Evolutionary conservation across 805 yeast genomes (phyloP), one percentile per base, ranked within the genome.

Genomic region (Wickerhamomyces pijperi): DNA sequence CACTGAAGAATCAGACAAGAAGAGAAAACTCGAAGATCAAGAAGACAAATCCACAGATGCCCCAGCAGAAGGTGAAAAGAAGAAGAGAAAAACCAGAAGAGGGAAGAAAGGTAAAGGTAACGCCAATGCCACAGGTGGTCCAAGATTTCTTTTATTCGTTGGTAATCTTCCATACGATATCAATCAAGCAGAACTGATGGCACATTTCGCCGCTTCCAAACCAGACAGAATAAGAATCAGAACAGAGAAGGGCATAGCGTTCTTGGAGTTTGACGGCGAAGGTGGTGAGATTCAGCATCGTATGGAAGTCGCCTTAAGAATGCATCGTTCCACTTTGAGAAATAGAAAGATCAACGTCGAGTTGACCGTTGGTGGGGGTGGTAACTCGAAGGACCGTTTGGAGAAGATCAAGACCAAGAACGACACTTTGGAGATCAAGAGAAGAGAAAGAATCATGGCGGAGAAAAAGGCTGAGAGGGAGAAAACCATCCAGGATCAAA

Each of bases 341-440:
- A 69, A 72, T 34, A 70, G 96, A 48, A 85, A 79, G 57, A 88
- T 92, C 53, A 92, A 92, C 54, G 97, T 92, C 28, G 98, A 92
- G 58, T 69, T 92, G 50, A 92, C 97, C 2, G 98, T 86, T 37
- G 98, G 98, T 41, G 98, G 98, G 33, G 98, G 98, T 36, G 97
- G 97, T 41, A 90, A 90, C 57, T 78, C 94, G 9, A 64, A 70
- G 42, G 68, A 64, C 33, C 65, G 94, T 53, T 50, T 74, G 36
- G 70, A 73, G 40, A 92, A 92, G 60, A 69, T 92, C 49, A 74
- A 76, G 53, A 73, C 71, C 36, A 90, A 90, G 67, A 90, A 90
- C 57, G 80, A 74, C 35, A 79, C 78, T 51, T 63, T 88, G 49
- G 71, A 70, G 34, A 79, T 68, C 20, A 95, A 88, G 54, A 71